Percentiles rank a stretch among this genome's conserved stretches.
Evolutionary conservation across 139 green algal species (phyloP).

Genomic region (Astrephomene gubernaculifera): DNA sequence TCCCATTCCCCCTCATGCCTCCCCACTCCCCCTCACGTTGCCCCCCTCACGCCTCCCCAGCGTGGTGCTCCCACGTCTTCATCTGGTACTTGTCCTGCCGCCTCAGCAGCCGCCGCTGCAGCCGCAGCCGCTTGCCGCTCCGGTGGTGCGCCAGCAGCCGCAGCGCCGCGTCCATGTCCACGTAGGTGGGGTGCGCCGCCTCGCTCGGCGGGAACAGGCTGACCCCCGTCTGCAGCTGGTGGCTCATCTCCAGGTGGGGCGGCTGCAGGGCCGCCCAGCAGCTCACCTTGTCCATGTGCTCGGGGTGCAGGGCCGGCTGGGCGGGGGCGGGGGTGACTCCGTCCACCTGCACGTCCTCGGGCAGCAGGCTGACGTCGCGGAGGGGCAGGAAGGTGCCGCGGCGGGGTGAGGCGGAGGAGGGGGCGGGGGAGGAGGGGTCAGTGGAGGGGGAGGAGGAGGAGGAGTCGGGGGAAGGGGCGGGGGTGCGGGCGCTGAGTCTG

Average conservation of each 20-base stretch:
- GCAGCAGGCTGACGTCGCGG: background rate
- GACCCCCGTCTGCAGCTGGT: conserved; percentile 36
- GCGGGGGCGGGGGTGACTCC: background rate
- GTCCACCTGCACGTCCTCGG: background rate
- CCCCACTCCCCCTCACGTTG: too few relatives aligned
- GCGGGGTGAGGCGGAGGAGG: background rate
- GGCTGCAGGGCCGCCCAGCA: conserved; percentile 50
- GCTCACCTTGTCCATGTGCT: conserved; percentile 61
- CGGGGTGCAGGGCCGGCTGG: background rate
- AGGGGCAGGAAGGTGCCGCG: conserved; percentile 31
- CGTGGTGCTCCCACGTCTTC: conserved; percentile 57
- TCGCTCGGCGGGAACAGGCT: conserved; percentile 58
- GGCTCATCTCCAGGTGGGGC: conserved; percentile 48
- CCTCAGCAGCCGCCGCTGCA: conserved; percentile 11
- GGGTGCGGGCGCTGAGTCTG: background rate
- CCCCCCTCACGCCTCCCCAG: conserved; percentile 16
- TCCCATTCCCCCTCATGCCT: too few relatives aligned
- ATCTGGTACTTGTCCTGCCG: conserved; percentile 66
- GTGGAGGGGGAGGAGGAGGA: background rate
- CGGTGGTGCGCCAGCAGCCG: conserved; percentile 46
- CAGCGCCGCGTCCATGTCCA: conserved; percentile 53
- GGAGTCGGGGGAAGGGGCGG: background rate
- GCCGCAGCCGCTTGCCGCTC: conserved; percentile 46
- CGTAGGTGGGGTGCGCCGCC: conserved; percentile 58
- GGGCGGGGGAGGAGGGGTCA: background rate